These are phyloP conservation scores for Fusarium solani-melongenae DNA, from an alignment of 2,329 filamentous ascomycete species.

Conservation along the genomic window DNA sequence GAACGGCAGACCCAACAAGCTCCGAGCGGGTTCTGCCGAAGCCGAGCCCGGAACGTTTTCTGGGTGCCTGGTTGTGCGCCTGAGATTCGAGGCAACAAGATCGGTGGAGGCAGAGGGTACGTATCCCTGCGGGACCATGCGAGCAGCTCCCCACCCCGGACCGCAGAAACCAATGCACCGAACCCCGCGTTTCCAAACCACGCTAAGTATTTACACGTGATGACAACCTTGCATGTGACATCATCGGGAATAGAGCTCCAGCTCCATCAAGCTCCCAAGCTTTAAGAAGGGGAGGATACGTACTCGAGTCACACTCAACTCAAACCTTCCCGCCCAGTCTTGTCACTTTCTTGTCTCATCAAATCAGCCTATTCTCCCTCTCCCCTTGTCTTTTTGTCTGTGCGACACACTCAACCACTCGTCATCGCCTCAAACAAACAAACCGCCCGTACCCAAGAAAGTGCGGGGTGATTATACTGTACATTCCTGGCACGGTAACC, in stretches of 20 bases:
- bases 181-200: constrained; percentile 43
- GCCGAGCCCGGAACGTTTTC: constrained; percentile 40
- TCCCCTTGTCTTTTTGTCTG: constrained; percentile 8
- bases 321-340: constrained; percentile 17
- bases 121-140: constrained; percentile 16
- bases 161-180: constrained; percentile 34
- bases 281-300: constrained; percentile 45
- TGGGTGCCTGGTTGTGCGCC: constrained; percentile 47
- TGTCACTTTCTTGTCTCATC: constrained; percentile 7
- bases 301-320: constrained; percentile 21
- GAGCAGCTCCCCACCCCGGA: constrained; percentile 1
- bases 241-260: constrained; percentile 39
- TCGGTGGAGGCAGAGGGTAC: constrained; percentile 5
- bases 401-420: constrained; percentile 10
- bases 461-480: constrained; percentile 41
- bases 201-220: constrained; percentile 43
- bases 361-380: constrained; percentile 39
- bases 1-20: constrained; percentile 41
- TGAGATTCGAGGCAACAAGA: constrained; percentile 37
- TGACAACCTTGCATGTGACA: constrained; percentile 35
- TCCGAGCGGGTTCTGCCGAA: constrained; percentile 51
- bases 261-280: constrained; percentile 36
- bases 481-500: constrained; percentile 40
- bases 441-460: constrained; percentile 28
- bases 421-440: constrained; percentile 17